Conservation (phyloP, 1,284 basidiomycete species). For the Phylloporus gajari region DNA sequence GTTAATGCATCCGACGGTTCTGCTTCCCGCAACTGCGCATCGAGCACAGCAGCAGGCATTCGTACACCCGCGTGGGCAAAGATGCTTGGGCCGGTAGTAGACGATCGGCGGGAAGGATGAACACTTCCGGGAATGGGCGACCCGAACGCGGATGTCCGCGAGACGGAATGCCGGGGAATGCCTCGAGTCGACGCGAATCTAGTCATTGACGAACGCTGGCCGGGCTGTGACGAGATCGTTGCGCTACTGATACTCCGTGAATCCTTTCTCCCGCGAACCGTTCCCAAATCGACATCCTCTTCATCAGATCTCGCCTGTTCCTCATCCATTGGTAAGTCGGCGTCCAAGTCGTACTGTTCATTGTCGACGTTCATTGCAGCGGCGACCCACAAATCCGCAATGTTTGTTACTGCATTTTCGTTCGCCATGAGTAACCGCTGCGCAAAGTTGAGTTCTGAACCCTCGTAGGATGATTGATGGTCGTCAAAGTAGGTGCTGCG, state of each 20-base stretch:
- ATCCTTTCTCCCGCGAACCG: slow-evolving; percentile 33
- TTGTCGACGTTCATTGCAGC: slow-evolving; percentile 88
- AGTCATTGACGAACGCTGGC: slow-evolving; percentile 27
- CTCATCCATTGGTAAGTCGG: slow-evolving; percentile 31
- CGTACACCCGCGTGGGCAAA: slow-evolving; percentile 83
- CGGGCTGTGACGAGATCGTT: slow-evolving; percentile 24
- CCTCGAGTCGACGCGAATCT: slow-evolving; percentile 21
- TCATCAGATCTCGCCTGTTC: slow-evolving; percentile 35
- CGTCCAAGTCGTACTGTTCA: slow-evolving; percentile 47
- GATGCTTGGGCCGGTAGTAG: slow-evolving; percentile 72
- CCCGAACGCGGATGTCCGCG: slow-evolving; percentile 45
- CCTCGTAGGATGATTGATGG: slow-evolving; percentile 50
- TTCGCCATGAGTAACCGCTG: slow-evolving; percentile 92
- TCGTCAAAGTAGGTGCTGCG: slow-evolving; percentile 58
- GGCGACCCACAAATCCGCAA: slow-evolving; percentile 93
- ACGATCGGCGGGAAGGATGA: slow-evolving; percentile 60
- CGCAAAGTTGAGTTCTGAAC: slow-evolving; percentile 80
- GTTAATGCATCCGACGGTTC: slow-evolving; percentile 55
- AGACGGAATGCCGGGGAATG: slow-evolving; percentile 33
- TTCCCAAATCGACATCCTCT: slow-evolving; percentile 43
- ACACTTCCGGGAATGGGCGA: slow-evolving; percentile 39
- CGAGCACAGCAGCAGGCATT: slow-evolving; percentile 74
- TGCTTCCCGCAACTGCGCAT: slow-evolving; percentile 65
- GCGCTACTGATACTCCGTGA: slow-evolving; percentile 19
- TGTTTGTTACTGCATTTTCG: slow-evolving; percentile 88